Evolutionary conservation across 2,329 filamentous ascomycete genomes (phyloP).

Genomic region (Ascochyta clinopodiicola): DNA sequence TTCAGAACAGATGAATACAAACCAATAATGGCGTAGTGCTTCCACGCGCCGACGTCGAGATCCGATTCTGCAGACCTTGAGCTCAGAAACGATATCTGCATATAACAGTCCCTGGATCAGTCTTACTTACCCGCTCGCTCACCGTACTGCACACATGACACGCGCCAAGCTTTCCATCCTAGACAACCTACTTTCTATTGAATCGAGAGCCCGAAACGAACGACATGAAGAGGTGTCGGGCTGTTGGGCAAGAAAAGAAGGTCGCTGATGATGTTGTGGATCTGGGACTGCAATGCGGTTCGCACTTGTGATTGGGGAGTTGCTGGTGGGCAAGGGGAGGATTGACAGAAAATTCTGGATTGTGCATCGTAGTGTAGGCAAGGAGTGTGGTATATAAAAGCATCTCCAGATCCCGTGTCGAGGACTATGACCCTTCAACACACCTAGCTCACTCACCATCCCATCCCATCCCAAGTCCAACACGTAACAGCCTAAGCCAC

Average conservation of each 20-base stretch:
- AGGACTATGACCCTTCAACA: neutral
- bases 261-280: slow-evolving; percentile 24
- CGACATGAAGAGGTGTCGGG: neutral
- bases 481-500: slow-evolving; percentile 1
- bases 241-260: neutral
- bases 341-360: slow-evolving; percentile 57
- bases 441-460: too few species aligned
- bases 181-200: slow-evolving; percentile 36
- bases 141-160: slow-evolving; percentile 30
- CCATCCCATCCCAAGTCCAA: neutral
- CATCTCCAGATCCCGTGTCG: neutral
- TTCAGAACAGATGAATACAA: neutral
- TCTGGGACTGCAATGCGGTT: slow-evolving; percentile 50
- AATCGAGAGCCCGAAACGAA: slow-evolving; percentile 15
- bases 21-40: slow-evolving; percentile 35
- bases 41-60: slow-evolving; percentile 47
- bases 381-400: neutral
- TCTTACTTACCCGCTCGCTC: neutral
- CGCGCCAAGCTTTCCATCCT: slow-evolving; percentile 48
- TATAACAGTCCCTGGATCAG: slow-evolving; percentile 27
- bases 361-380: slow-evolving; percentile 52
- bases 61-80: slow-evolving; percentile 45
- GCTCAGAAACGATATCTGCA: slow-evolving; percentile 39
- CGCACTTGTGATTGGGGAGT: slow-evolving; percentile 48
- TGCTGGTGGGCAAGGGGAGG: slow-evolving; percentile 51